A percentile compares a stretch with the other conserved stretches of the same genome.
Conservation (phyloP, 257 asterid genomes). For the Primulina huaijiensis region DNA sequence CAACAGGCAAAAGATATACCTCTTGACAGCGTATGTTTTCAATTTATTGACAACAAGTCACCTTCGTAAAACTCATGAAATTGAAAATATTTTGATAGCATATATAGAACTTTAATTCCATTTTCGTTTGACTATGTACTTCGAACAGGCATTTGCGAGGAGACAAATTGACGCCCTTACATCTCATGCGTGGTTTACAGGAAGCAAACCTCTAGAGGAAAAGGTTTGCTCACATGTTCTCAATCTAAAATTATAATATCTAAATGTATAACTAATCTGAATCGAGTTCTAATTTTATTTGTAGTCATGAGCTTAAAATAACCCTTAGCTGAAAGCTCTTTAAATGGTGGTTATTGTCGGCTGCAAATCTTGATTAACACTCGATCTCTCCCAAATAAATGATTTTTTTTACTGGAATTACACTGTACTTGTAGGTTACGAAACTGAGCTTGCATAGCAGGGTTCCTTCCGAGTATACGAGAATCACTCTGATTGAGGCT, state of each 20-base stretch:
- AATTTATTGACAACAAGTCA: neutral
- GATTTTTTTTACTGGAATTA: conserved; percentile 17
- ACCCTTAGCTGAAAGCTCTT: neutral
- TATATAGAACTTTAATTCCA: neutral
- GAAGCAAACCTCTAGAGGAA: conserved; percentile 60
- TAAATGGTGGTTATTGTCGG: neutral
- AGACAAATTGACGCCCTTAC: conserved; percentile 61
- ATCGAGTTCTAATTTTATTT: neutral
- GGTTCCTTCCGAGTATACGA: conserved; percentile 69
- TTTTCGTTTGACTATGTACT: neutral
- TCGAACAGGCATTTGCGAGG: conserved; percentile 55
- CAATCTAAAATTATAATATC: neutral
- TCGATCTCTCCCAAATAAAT: neutral
- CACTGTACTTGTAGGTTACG: conserved; percentile 43
- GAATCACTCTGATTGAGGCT: conserved; percentile 50
- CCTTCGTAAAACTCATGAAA: neutral
- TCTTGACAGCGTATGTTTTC: conserved; percentile 57
- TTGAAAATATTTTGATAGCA: neutral
- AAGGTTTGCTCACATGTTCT: conserved; percentile 43
- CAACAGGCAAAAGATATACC: conserved; percentile 65
- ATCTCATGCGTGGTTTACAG: conserved; percentile 69
- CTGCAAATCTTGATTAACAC: neutral
- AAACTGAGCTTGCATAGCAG: conserved; percentile 66
- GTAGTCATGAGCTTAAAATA: neutral
- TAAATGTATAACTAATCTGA: neutral